phyloP scores from a whole-genome alignment of 2,329 filamentous ascomycete genomes.

The Tetracladium maxilliforme region DNA sequence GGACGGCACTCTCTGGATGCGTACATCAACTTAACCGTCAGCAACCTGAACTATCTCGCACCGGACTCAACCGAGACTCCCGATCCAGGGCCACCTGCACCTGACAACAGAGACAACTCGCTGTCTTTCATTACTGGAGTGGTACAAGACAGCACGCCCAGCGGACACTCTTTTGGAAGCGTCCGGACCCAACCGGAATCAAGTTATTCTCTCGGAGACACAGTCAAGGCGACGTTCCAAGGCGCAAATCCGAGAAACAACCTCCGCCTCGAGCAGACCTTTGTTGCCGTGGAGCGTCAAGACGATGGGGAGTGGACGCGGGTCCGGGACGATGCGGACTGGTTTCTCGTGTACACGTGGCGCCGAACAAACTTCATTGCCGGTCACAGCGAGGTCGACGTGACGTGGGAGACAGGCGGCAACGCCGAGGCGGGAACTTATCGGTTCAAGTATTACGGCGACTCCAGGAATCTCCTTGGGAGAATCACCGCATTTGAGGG shows the following conservation, averaged over 20 bases:
- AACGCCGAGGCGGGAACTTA: conserved; percentile 52
- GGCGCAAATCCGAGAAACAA: conserved; percentile 88
- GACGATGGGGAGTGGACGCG: conserved; percentile 40
- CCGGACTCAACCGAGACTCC: conserved; percentile 26
- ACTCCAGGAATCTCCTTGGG: conserved; percentile 53
- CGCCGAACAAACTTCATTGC: conserved; percentile 51
- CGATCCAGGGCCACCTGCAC: conserved; percentile 47
- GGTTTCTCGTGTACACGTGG: conserved; percentile 75
- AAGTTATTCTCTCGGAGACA: conserved; percentile 43
- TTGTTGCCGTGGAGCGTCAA: conserved; percentile 57
- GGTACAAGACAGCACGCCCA: conserved; percentile 52
- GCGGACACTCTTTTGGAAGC: conserved; percentile 57
- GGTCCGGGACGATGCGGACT: conserved; percentile 64
- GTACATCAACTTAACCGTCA: conserved; percentile 76
- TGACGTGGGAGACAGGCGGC: conserved; percentile 66
- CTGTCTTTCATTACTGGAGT: conserved; percentile 71
- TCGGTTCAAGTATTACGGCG: conserved; percentile 70
- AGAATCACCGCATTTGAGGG: conserved; percentile 56
- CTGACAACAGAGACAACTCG: conserved; percentile 63
- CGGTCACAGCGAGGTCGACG: conserved; percentile 62
- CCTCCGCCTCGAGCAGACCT: conserved; percentile 64
- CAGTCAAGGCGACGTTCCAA: conserved; percentile 56
- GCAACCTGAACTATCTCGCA: conserved; percentile 51
- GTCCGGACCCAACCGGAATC: conserved; percentile 37
- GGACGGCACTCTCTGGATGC: conserved; percentile 71